Conservation (phyloP, 768 basidiomycete species). For the Omphalotus guepiniiformis region DNA sequence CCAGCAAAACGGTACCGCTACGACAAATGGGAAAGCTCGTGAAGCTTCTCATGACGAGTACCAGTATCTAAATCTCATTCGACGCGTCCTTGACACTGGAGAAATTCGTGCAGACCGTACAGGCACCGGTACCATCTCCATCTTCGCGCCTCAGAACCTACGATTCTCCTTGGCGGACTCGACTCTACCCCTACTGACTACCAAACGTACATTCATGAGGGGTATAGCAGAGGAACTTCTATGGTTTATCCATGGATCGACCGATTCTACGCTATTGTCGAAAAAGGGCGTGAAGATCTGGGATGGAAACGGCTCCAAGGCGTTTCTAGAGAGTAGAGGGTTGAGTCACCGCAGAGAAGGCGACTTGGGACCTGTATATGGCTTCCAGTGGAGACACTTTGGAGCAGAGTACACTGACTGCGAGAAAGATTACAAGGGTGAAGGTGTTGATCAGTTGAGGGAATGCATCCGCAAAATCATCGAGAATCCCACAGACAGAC, state of each 20-base stretch:
- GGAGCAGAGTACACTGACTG: conserved; percentile 78
- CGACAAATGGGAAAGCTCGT: no score
- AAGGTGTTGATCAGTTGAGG: conserved; percentile 89
- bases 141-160: conserved; percentile 88
- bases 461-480: conserved; percentile 92
- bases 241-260: conserved; percentile 88
- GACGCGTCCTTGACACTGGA: conserved; percentile 69
- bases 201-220: conserved; percentile 89
- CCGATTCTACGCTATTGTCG: conserved; percentile 73
- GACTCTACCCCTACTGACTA: conserved; percentile 86
- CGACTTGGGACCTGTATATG: conserved; percentile 95
- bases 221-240: conserved; percentile 92
- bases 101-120: conserved; percentile 86
- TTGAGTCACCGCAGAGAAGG: conserved; percentile 83
- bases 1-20: no score
- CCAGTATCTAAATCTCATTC: conserved; percentile 85
- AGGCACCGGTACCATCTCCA: conserved; percentile 87
- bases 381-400: conserved; percentile 96
- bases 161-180: conserved; percentile 81
- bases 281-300: conserved; percentile 91
- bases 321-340: conserved; percentile 82
- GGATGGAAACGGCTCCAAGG: conserved; percentile 93
- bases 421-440: conserved; percentile 69
- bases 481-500: conserved; percentile 86
- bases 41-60: conserved; percentile 88